phyloP scores from a whole-genome alignment of 805 yeast genomes.

The Kuraishia molischiana region DNA sequence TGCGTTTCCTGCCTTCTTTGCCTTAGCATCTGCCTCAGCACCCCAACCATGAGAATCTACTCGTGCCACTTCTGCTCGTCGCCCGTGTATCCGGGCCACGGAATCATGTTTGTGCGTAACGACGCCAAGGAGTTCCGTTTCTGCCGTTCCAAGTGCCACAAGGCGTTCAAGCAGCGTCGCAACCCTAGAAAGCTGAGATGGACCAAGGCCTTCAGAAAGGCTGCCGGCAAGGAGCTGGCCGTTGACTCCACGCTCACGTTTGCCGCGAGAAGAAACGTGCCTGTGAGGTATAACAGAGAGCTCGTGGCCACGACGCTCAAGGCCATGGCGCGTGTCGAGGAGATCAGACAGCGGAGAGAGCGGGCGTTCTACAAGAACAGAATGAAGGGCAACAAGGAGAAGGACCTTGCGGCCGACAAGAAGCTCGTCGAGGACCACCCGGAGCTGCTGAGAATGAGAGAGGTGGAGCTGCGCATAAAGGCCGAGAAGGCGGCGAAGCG shows the following conservation, averaged over 20 bases:
- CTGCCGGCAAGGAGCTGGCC: conserved; percentile 97
- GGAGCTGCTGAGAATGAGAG: conserved; percentile 84
- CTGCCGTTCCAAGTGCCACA: conserved; percentile 97
- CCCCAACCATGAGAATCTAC: conserved; percentile 59
- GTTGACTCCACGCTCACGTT: conserved; percentile 95
- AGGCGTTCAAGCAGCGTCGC: conserved; percentile 94
- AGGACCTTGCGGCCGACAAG: conserved; percentile 75
- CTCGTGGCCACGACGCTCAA: conserved; percentile 86
- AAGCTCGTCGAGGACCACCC: conserved; percentile 85
- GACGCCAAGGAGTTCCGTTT: conserved; percentile 97
- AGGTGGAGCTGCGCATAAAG: conserved; percentile 75
- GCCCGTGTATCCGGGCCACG: conserved; percentile 91
- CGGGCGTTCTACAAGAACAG: conserved; percentile 98
- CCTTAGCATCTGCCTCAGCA: too few relatives aligned
- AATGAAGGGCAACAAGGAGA: conserved; percentile 95
- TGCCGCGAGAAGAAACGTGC: conserved; percentile 95
- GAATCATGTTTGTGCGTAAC: conserved; percentile 95
- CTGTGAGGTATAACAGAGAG: conserved; percentile 96
- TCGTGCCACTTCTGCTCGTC: conserved; percentile 96
- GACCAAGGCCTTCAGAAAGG: conserved; percentile 98
- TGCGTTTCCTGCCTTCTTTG: too few relatives aligned
- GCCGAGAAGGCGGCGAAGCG: conserved; percentile 62
- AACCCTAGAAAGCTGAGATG: conserved; percentile 96
- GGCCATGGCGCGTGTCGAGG: conserved; percentile 95
- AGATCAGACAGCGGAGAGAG: conserved; percentile 92